Conservation (phyloP, 2,329 filamentous ascomycete genomes). For the Trichoderma asperellum region DNA sequence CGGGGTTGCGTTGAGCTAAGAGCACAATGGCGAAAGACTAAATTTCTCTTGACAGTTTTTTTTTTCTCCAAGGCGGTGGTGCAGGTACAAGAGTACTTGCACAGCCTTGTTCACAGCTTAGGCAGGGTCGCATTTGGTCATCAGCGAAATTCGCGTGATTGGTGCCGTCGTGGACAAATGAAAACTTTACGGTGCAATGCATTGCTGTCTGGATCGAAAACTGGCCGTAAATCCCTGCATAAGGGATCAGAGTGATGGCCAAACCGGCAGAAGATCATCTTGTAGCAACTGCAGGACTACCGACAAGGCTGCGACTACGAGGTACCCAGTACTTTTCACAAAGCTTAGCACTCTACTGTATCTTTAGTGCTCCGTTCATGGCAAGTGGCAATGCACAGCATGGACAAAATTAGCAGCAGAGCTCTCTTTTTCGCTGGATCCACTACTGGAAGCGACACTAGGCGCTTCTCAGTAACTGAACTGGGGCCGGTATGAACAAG, state of each 20-base stretch:
- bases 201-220: not conserved
- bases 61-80: conserved; percentile 11
- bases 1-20: conserved; percentile 21
- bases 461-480: not conserved
- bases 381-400: not conserved
- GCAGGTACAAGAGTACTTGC: conserved; percentile 27
- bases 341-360: not conserved
- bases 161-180: not conserved
- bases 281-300: not conserved
- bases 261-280: not conserved
- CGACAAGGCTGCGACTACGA: not conserved
- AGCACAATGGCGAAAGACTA: conserved; percentile 17
- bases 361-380: not conserved
- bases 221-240: not conserved
- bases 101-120: conserved; percentile 6
- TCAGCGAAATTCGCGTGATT: not conserved
- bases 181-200: not conserved
- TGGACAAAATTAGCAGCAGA: not conserved
- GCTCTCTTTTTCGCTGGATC: not conserved
- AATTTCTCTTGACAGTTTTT: conserved; percentile 18
- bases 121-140: not conserved
- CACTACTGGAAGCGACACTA: not conserved
- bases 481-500: not conserved
- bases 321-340: not conserved
- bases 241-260: not conserved